Base-by-base conservation (phyloP, 1,284 basidiomycete species). In the Sporisorium sorghi region DNA sequence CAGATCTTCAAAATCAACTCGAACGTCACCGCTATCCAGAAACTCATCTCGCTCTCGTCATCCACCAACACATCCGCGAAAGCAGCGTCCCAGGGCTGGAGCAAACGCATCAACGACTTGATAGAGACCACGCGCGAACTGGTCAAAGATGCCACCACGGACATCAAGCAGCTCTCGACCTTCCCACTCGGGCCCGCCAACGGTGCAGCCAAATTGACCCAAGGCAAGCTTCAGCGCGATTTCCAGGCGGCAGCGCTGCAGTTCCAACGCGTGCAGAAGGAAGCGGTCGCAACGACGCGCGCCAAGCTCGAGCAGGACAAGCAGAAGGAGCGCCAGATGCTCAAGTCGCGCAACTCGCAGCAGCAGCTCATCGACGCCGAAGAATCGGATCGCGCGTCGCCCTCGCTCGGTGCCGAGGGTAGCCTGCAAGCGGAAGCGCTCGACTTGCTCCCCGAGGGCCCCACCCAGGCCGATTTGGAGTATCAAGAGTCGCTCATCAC, bases 1-100 rank as follows among this genome's bases (percentile, higher is more conserved):
- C 96, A 98, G 85, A 92, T 97, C 67, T 98, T 99, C 90, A 97
- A 98, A 89, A 94, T 99, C 87, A 96, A 97, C 82, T 90, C 92
- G 67, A 99, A 99, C 86, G 94, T 98, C 7, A 92, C 95, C 79
- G 95, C 93, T 14, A 96, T 99, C 55, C 87, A 94, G 82, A 93
- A 93, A 84, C 88, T 96, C 23, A 92, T 99, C 12, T 93, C 97
- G 80, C 92, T 96, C 28, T 66, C 77, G n/a, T 73, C 62, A 0
- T 73, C 62, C 0, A 47, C 55, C 12, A 67, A 56, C 3, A 17
- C 70, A 14, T 44, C 58, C 19, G 37, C 55, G 21, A 65, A 62
- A 48, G 64, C 58, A 21, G 64, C 58, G 3, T 43, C 40, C 17
- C 72, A 74, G 26, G 85, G 87, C 44, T 86, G 97, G 65, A 87